A percentile compares a stretch with the other conserved stretches of the same genome.
These are phyloP conservation scores for Sistotremastrum suecicum DNA, from an alignment of 768 basidiomycete species.

Conservation along the genomic window DNA sequence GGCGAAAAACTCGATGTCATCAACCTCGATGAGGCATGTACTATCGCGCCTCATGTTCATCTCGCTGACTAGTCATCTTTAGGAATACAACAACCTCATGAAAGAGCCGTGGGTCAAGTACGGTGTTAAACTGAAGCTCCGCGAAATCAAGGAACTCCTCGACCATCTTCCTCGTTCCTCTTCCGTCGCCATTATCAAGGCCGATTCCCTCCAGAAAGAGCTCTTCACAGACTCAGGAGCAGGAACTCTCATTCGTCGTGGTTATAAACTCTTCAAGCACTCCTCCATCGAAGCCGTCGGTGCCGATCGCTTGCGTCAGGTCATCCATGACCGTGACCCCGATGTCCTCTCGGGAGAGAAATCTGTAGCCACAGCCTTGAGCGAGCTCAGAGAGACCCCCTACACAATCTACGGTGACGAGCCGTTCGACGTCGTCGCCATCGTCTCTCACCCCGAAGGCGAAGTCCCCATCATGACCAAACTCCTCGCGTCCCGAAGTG, in stretches of 20 bases:
- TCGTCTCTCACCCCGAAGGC: slow-evolving; percentile 83
- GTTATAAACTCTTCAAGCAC: slow-evolving; percentile 95
- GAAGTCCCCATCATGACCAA: slow-evolving; percentile 88
- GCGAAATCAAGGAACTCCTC: slow-evolving; percentile 97
- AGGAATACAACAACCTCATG: slow-evolving; percentile 96
- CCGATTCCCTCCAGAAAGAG: slow-evolving; percentile 87
- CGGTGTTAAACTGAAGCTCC: slow-evolving; percentile 96
- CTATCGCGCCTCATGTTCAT: neutral
- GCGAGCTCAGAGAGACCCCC: slow-evolving; percentile 63
- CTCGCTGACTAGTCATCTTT: slow-evolving; percentile 1
- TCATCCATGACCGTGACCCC: slow-evolving; percentile 91
- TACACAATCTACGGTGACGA: slow-evolving; percentile 99
- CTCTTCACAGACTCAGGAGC: slow-evolving; percentile 98
- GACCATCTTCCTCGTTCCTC: slow-evolving; percentile 97
- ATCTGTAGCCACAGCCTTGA: slow-evolving; percentile 80
- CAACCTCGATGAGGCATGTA: slow-evolving; percentile 83
- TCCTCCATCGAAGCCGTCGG: slow-evolving; percentile 69
- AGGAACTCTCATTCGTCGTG: slow-evolving; percentile 93
- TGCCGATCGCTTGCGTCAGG: slow-evolving; percentile 86
- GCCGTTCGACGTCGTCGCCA: slow-evolving; percentile 86
- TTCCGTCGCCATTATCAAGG: slow-evolving; percentile 95
- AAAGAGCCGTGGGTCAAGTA: slow-evolving; percentile 98
- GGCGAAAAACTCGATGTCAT: slow-evolving; percentile 94
- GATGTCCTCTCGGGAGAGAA: slow-evolving; percentile 72
- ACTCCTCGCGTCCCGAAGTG: slow-evolving; percentile 75